phyloP scores from a whole-genome alignment of 2,329 filamentous ascomycete genomes.

The Neobulgaria alba region DNA sequence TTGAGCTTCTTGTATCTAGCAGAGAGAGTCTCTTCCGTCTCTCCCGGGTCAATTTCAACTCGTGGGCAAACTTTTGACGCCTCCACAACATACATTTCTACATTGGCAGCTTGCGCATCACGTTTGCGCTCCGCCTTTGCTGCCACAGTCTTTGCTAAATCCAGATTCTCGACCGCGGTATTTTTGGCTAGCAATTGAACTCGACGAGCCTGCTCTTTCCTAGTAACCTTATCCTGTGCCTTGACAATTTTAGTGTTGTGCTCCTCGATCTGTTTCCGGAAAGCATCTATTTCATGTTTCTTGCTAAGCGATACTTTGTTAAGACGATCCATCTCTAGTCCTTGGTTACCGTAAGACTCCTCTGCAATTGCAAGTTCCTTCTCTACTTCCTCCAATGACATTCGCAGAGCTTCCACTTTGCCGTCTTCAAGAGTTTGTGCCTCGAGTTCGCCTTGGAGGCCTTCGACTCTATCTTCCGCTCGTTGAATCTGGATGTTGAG shows the following conservation, averaged over 20 bases:
- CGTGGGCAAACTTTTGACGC: conserved; percentile 48
- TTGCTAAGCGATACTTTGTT: conserved; percentile 30
- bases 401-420: conserved; percentile 49
- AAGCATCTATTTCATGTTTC: conserved; percentile 33
- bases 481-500: conserved; percentile 49
- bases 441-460: conserved; percentile 52
- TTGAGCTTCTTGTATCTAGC: conserved; percentile 46
- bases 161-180: conserved; percentile 42
- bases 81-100: conserved; percentile 45
- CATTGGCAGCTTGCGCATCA: conserved; percentile 37
- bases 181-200: conserved; percentile 56
- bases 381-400: conserved; percentile 45
- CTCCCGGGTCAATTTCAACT: conserved; percentile 54
- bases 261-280: conserved; percentile 30
- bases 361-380: conserved; percentile 40
- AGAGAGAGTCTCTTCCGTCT: conserved; percentile 50
- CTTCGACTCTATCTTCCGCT: conserved; percentile 49
- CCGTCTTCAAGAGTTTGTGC: conserved; percentile 60
- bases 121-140: conserved; percentile 38
- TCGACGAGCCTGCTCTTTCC: conserved; percentile 39
- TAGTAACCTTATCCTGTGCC: conserved; percentile 43
- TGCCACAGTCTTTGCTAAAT: conserved; percentile 39
- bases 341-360: conserved; percentile 45
- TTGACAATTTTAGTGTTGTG: conserved; percentile 42
- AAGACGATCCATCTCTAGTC: conserved; percentile 39